phyloP scores from a whole-genome alignment of 305 asterid genomes.

The Rubia tinctorum region DNA sequence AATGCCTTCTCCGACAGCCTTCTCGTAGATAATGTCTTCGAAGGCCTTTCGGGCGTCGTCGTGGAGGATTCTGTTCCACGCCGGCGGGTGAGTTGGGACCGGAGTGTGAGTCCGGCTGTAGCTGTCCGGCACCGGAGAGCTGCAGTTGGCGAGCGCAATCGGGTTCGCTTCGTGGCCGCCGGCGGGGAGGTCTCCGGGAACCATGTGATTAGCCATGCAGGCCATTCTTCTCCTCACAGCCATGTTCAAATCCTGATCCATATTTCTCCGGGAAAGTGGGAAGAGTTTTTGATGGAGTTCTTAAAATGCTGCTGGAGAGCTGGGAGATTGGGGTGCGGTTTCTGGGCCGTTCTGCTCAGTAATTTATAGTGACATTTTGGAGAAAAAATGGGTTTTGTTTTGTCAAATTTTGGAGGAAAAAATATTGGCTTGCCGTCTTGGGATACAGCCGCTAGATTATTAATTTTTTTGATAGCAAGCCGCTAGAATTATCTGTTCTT shows the following conservation, averaged over 20 bases:
- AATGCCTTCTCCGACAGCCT: constrained; percentile 85
- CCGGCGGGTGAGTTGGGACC: constrained; percentile 57
- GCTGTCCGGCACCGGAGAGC: constrained; percentile 58
- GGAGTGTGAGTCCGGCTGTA: constrained; percentile 72
- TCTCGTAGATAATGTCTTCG: constrained; percentile 72
- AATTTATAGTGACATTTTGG: neutral
- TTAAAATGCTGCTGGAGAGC: constrained; percentile 11
- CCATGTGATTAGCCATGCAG: constrained; percentile 8
- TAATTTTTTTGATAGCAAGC: too few species aligned
- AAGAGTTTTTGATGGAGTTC: neutral
- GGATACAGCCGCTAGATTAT: neutral
- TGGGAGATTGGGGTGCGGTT: neutral
- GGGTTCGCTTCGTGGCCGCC: neutral
- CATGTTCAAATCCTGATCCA: constrained; percentile 14
- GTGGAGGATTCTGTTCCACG: constrained; percentile 43
- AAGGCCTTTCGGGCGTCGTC: constrained; percentile 69
- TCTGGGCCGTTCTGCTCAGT: neutral
- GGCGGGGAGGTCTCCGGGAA: neutral
- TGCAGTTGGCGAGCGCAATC: constrained; percentile 28
- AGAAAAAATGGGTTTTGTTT: neutral
- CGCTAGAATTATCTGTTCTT: neutral
- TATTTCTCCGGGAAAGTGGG: neutral
- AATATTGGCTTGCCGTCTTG: neutral
- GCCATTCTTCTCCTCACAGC: constrained; percentile 15
- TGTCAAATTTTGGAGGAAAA: neutral